Base-by-base conservation (phyloP, 495 filamentous ascomycete genomes). In the Aspergillus wentii region DNA sequence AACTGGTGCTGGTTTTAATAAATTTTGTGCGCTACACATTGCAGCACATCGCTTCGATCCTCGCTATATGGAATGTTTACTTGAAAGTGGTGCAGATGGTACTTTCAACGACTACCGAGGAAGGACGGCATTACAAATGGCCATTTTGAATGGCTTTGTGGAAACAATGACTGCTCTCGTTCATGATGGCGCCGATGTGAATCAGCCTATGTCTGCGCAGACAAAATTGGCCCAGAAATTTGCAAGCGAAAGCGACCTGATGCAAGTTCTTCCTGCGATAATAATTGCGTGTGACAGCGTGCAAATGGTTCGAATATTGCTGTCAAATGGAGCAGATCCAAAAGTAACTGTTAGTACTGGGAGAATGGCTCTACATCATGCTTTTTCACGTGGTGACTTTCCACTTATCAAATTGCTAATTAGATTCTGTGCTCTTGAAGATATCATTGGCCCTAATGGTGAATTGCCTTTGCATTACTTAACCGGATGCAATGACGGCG, bases 41-140 rank as follows among this genome's bases (percentile, higher is more conserved):
- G 30, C 27, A 6, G 32, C 23, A 1, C 27, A 17, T 18, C 33
- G 49, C 13, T 11, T 22, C 7, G 44, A 48, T 17, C 40, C 44
- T 15, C 7, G 14, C 1, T 41, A 33, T 5, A 26, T 35, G 11
- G 25, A 17, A 18, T 41, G 29, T 25, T 30, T 52, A 8, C 17
- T 52, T 10, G 21, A 48, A 10, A 35, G 41, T 39, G 44, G 44
- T 16, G 44, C 44, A 11, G 36, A 48, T 11, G 23, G 40, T 10
- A 20, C 40, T 13, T 13, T n/a, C 6, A 37, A 33, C 20, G 20
- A 27, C 15, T 15, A 1, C 4, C 1, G 7, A 3, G 44, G 44
- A 0, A 15, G 32, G n/a, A 36, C 28, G 4, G 17, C 38, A 29
- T 17, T 47, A 9, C 38, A 47, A 16, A 23, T 41, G 17, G 44